Percentiles rank a stretch among this genome's conserved stretches.
Evolutionary conservation across 768 basidiomycete species (phyloP).

Genomic region (Russula brevipes): DNA sequence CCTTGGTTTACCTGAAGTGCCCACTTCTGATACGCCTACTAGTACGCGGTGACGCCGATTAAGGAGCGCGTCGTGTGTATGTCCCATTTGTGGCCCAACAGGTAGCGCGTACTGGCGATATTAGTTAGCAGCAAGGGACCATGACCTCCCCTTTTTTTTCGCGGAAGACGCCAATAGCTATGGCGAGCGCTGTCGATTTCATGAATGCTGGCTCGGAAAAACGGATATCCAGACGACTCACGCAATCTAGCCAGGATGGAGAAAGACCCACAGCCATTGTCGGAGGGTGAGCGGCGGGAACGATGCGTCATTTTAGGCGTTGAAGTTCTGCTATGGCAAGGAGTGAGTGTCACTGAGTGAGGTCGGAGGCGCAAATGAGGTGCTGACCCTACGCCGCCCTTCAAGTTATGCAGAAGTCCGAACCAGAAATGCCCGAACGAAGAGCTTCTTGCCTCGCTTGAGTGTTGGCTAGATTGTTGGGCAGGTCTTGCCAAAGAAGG

Average conservation of each 20-base stretch:
- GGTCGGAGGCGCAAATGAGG: no score
- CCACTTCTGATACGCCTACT: neutral
- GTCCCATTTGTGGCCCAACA: neutral
- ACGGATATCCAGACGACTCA: neutral
- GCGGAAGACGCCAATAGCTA: constrained; percentile 9
- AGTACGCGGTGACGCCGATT: neutral
- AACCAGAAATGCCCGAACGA: no score
- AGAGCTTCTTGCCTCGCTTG: no score
- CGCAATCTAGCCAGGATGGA: neutral
- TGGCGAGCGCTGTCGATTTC: constrained; percentile 6
- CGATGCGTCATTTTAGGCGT: neutral
- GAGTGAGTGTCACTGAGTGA: no score
- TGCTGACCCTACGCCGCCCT: neutral
- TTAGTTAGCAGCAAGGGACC: constrained; percentile 4
- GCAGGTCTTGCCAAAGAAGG: no score
- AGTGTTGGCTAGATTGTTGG: no score
- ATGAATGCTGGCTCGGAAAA: neutral
- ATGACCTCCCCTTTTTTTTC: constrained; percentile 9
- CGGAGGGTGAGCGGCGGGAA: constrained; percentile 1
- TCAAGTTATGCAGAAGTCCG: neutral
- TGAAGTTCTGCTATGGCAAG: neutral
- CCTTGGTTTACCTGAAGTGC: neutral
- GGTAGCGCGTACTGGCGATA: neutral
- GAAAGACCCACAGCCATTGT: neutral
- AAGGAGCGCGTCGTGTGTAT: neutral